Evolutionary conservation across 805 yeast genomes (phyloP), one percentile per base, ranked within the genome.

Genomic region (Saccharomycopsis olivae): DNA sequence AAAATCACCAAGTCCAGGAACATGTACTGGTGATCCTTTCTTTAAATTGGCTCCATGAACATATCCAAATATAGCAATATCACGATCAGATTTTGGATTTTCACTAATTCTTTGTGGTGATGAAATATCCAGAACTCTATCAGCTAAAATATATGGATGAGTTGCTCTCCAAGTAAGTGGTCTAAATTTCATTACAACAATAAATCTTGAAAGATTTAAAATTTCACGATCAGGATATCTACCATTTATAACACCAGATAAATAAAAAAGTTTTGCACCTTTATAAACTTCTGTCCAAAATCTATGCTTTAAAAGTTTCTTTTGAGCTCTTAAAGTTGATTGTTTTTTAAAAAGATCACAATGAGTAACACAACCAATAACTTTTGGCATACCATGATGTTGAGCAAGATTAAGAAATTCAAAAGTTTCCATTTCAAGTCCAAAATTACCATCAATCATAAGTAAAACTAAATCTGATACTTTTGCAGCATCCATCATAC

Each of bases 141-240:
- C 99, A 13, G 89, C 87, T 44, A 92, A 65, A 51, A 92, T 58
- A 56, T 92, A 92, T 3, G 97, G 95, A 64, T 92, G 99, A 64
- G 92, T 97, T 57, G 89, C 92, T 65, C 98, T 76, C 99, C 99
- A 92, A 59, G 92, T 92, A 51, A 94, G 67, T n/a, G 99, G 99
- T 55, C 98, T 74, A 61, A 94, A 94, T 59, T 94, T 92, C 97
- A 94, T 89, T 34, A 89, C 96, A 4, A 94, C 79, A 40, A 92
- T 83, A 57, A 94, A 92, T 50, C 99, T 69, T 3, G 94, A 80
- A 52, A 92, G 68, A 55, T 92, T 92, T 46, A 92, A 66, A 46
- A 92, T 83, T 58, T 92, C 99, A 52, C 98, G 71, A 59, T 92
- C 99, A 2, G 98, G 98, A 56, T 92, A 92, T 56, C 99, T 75